phyloP scores from a whole-genome alignment of 176 grass and related monocot genomes.

The Triticum turgidum region DNA sequence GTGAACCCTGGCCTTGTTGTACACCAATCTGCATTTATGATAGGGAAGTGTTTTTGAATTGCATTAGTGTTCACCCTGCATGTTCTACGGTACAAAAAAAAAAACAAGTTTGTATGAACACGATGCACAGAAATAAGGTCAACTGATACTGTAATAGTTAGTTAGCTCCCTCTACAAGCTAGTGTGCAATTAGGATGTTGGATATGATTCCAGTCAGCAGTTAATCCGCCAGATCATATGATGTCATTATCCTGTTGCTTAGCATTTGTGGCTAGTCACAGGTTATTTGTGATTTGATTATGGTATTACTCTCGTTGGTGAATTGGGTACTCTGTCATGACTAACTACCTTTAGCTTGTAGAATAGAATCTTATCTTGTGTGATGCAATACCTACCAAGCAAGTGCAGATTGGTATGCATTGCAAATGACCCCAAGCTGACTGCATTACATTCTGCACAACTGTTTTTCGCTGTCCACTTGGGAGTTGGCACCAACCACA shows the following conservation, averaged over 20 bases:
- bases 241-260: neutral
- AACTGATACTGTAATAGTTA: neutral
- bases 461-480: conserved; percentile 39
- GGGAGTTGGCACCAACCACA: conserved; percentile 43
- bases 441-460: conserved; percentile 38
- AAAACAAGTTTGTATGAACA: neutral
- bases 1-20: neutral
- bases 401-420: conserved; percentile 18
- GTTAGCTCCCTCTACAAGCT: neutral
- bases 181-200: neutral
- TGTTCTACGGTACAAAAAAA: neutral
- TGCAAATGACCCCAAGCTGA: conserved; percentile 33
- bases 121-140: neutral
- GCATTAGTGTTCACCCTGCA: neutral
- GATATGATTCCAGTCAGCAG: neutral
- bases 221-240: neutral
- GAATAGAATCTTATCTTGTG: conserved; percentile 7
- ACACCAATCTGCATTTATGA: neutral
- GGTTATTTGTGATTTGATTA: neutral
- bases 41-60: neutral
- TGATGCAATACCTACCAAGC: conserved; percentile 33
- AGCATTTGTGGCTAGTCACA: neutral
- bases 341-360: conserved; percentile 19
- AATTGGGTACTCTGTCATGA: neutral
- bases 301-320: neutral